Percentiles rank a stretch among this genome's conserved stretches.
Conservation (phyloP, 2,329 filamentous ascomycete species). For the Paramyrothecium roridum region DNA sequence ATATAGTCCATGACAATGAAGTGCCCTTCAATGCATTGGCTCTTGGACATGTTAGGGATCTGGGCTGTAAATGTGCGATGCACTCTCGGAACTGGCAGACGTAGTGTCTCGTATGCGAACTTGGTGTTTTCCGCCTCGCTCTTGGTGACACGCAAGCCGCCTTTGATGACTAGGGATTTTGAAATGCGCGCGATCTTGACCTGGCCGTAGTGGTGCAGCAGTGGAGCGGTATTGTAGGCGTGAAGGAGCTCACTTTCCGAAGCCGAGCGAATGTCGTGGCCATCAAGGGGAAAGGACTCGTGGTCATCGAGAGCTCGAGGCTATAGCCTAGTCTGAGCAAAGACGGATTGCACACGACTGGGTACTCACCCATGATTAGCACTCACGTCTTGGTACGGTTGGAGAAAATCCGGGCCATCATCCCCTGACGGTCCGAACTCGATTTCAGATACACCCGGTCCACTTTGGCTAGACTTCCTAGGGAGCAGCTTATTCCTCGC, state of each 20-base stretch:
- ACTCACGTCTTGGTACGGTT: not conserved
- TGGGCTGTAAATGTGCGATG: slow-evolving; percentile 2
- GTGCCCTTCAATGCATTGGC: not conserved
- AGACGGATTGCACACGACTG: not conserved
- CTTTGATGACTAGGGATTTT: slow-evolving; percentile 4
- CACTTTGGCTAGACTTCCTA: not conserved
- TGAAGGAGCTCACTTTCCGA: slow-evolving; percentile 1
- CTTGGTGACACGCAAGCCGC: not conserved
- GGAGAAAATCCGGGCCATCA: not conserved
- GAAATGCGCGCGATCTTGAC: slow-evolving; percentile 3
- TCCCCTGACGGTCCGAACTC: no score
- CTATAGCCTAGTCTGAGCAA: not conserved
- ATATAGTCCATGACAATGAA: slow-evolving; percentile 5
- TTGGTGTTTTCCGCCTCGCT: slow-evolving; percentile 3
- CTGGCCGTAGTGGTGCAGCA: not conserved
- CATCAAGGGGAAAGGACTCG: not conserved
- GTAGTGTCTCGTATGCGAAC: slow-evolving; percentile 1
- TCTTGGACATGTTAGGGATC: not conserved
- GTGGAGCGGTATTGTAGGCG: not conserved
- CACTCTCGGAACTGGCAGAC: slow-evolving; percentile 2
- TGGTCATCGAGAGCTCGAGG: not conserved
- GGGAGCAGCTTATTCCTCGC: not conserved
- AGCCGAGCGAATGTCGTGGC: not conserved
- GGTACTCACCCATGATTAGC: not conserved
- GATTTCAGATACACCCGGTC: no score